Evolutionary conservation across 1,284 basidiomycete genomes (phyloP), one percentile per base, ranked within the genome.

Genomic region (Puccinia coronata): DNA sequence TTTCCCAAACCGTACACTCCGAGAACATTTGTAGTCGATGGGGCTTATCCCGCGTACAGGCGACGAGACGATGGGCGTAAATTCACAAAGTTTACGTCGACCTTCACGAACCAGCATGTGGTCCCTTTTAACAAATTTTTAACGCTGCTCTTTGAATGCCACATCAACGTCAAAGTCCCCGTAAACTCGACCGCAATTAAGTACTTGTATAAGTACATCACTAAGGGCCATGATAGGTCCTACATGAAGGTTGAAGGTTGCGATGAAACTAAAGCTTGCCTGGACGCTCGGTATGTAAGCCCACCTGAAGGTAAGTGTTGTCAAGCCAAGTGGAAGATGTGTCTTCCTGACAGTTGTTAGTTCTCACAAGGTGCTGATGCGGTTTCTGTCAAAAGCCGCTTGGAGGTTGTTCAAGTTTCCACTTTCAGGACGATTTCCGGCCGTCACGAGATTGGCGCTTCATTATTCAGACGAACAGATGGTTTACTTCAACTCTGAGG

Each of bases 321-420:
- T 39, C 39, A 9, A 4, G 1, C 18, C 8, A 39, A 16, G 8
- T 20, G 20, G 4, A n/a, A n/a, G n/a, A n/a, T n/a, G n/a, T n/a
- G n/a, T n/a, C n/a, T n/a, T n/a, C n/a, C n/a, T n/a, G n/a, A n/a
- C n/a, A n/a, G n/a, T n/a, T n/a, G n/a, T n/a, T n/a, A n/a, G n/a
- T n/a, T n/a, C n/a, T n/a, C n/a, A n/a, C n/a, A 2, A 31, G 25
- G 25, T 6, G 18, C 34, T 39, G 61, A 65, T 34, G 23, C 6
- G 14, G 11, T 34, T 28, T 4, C 11, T 36, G 61, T 16, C 1
- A 3, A 20, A 88, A 80, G 87, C 86, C 14, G 74, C 77, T 2
- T 88, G 86, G 86, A 85, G 85, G 3, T 83, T 88, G 18, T 85
- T 86, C 43, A 83, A 86, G 5, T 87, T 86, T 79, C 78, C 83